A percentile compares a stretch with the other conserved stretches of the same genome.
phyloP scores from a whole-genome alignment of 768 basidiomycete genomes.

The Exsudoporus frostii region DNA sequence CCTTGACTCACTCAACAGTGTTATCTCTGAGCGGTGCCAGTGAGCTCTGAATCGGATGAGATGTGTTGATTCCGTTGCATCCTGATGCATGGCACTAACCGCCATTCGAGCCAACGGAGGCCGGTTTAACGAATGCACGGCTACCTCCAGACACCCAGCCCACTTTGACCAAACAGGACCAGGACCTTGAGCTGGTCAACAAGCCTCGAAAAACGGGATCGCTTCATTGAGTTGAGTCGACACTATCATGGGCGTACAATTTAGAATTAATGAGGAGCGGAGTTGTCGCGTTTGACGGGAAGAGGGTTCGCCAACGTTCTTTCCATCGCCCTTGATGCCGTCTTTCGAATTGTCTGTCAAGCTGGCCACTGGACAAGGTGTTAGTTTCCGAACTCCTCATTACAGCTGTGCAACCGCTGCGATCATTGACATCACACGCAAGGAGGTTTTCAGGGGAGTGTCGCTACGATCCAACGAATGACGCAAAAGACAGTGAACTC shows the following conservation, averaged over 20 bases:
- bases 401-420: not conserved
- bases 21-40: too few species aligned
- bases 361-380: not conserved
- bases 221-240: too few species aligned
- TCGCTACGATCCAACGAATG: not conserved
- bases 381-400: not conserved
- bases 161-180: too few species aligned
- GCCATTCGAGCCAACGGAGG: not conserved
- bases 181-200: too few species aligned
- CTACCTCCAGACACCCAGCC: not conserved
- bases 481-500: not conserved
- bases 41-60: too few species aligned
- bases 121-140: not conserved
- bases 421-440: too few species aligned
- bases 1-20: too few species aligned
- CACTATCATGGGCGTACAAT: not conserved
- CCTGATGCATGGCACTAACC: too few species aligned
- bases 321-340: not conserved
- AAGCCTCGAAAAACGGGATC: too few species aligned
- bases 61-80: too few species aligned
- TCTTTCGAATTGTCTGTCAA: too few species aligned
- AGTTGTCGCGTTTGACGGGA: not conserved
- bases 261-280: not conserved
- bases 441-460: not conserved
- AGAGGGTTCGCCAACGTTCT: too few species aligned